Evolutionary conservation across 305 asterid genomes (phyloP).

Genomic region (Fraxinus velutina): DNA sequence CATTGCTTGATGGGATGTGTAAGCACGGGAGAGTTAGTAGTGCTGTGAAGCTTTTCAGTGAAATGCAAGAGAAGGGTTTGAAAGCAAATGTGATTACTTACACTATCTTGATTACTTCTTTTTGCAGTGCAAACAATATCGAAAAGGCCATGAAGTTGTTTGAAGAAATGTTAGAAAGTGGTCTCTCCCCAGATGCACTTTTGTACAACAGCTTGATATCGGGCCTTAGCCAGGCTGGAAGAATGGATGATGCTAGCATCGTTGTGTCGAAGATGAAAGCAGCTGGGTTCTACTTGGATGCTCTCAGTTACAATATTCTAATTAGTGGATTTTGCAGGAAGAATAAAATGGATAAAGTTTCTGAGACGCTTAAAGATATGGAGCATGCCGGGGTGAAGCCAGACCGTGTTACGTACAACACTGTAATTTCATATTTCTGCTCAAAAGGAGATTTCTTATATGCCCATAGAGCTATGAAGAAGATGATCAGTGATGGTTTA

Average conservation of each 20-base stretch:
- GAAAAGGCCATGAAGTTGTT: slow-evolving; percentile 66
- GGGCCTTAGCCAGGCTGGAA: slow-evolving; percentile 63
- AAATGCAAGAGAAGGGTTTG: slow-evolving; percentile 58
- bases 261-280: slow-evolving; percentile 52
- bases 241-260: slow-evolving; percentile 60
- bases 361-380: slow-evolving; percentile 58
- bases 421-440: slow-evolving; percentile 64
- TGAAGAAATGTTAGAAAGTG: slow-evolving; percentile 53
- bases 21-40: slow-evolving; percentile 53
- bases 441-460: slow-evolving; percentile 50
- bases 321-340: slow-evolving; percentile 71
- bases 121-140: slow-evolving; percentile 63
- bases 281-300: slow-evolving; percentile 65
- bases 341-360: slow-evolving; percentile 56
- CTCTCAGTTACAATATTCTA: slow-evolving; percentile 56
- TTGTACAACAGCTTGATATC: slow-evolving; percentile 68
- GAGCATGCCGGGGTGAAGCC: slow-evolving; percentile 53
- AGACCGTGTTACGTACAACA: slow-evolving; percentile 69
- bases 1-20: slow-evolving; percentile 72
- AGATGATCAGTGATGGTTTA: slow-evolving; percentile 56
- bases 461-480: slow-evolving; percentile 45
- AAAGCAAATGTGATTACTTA: slow-evolving; percentile 53
- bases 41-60: slow-evolving; percentile 47
- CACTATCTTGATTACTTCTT: slow-evolving; percentile 65
- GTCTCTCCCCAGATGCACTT: slow-evolving; percentile 60